phyloP scores from a whole-genome alignment of 2,329 filamentous ascomycete genomes.

The Magnaporthiopsis incrustans region DNA sequence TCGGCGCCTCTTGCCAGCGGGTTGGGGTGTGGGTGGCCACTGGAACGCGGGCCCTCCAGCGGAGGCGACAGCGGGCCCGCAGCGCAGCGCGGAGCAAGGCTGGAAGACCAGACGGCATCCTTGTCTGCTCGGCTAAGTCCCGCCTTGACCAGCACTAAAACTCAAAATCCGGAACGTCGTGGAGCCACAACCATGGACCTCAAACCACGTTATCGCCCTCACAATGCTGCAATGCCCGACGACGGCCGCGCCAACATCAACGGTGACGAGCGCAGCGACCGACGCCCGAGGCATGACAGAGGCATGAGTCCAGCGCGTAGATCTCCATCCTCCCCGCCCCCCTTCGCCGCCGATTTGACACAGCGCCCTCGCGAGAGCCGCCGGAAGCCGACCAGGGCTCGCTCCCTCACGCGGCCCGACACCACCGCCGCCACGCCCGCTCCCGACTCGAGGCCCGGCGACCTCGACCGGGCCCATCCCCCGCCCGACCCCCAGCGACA shows the following conservation, averaged over 20 bases:
- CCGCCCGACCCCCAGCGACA: neutral
- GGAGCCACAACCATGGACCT: constrained; percentile 16
- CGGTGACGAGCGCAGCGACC: constrained; percentile 26
- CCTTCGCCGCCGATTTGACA: constrained; percentile 17
- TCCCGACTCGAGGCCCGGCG: constrained; percentile 7
- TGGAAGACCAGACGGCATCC: constrained; percentile 11
- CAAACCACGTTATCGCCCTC: constrained; percentile 14
- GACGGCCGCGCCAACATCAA: constrained; percentile 26
- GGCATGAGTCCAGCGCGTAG: constrained; percentile 24
- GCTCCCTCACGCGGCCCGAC: constrained; percentile 3
- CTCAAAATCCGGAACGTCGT: constrained; percentile 21
- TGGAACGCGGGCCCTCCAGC: neutral
- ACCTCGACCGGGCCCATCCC: constrained; percentile 16
- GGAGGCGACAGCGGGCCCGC: constrained; percentile 9
- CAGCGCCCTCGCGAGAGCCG: constrained; percentile 16
- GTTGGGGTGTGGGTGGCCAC: neutral
- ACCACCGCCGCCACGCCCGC: neutral
- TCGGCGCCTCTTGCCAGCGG: neutral
- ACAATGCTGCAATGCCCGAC: constrained; percentile 34
- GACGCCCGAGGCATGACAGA: constrained; percentile 23
- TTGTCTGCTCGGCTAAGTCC: constrained; percentile 18
- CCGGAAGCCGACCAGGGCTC: neutral
- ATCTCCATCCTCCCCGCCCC: constrained; percentile 17
- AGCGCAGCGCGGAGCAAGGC: neutral
- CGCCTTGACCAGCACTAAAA: constrained; percentile 18